These are phyloP conservation scores for Phytopythium boreale DNA, from an alignment of 352 stramenopile genomes.

Conservation along the genomic window DNA sequence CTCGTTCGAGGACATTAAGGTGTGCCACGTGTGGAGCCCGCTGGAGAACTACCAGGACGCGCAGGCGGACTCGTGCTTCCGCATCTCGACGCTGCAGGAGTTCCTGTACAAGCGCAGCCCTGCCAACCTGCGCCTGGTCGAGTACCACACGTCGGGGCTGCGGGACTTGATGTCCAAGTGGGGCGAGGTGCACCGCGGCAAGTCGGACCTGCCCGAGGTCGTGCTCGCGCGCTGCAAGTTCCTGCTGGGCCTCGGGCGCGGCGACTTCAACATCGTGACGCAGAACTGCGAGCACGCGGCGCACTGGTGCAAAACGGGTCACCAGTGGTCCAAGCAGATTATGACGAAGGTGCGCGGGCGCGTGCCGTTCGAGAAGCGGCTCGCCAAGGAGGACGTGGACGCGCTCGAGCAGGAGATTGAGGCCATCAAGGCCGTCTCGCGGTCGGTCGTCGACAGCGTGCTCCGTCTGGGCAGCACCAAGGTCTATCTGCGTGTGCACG, in stretches of 20 bases:
- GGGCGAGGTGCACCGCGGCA: conserved; percentile 70
- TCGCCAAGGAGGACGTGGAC: conserved; percentile 64
- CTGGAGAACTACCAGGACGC: conserved; percentile 47
- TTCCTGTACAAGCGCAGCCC: conserved; percentile 62
- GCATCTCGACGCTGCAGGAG: conserved; percentile 69
- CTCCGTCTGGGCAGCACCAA: conserved; percentile 45
- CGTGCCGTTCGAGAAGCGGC: conserved; percentile 62
- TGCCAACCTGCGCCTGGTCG: conserved; percentile 50
- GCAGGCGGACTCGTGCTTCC: conserved; percentile 72
- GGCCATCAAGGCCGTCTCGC: conserved; percentile 54
- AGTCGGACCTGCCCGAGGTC: conserved; percentile 70
- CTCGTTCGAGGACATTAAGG: conserved; percentile 39
- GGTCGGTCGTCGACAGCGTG: conserved; percentile 58
- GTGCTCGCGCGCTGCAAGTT: conserved; percentile 76
- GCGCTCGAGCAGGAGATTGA: conserved; percentile 58
- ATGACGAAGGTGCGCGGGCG: conserved; percentile 43
- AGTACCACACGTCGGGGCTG: conserved; percentile 72
- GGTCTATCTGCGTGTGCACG: conserved; percentile 63
- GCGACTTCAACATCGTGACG: conserved; percentile 78
- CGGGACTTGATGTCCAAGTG: conserved; percentile 63
- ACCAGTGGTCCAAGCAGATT: conserved; percentile 76
- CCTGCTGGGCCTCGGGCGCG: conserved; percentile 56
- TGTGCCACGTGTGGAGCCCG: conserved; percentile 76
- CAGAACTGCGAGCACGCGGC: conserved; percentile 80
- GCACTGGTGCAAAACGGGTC: conserved; percentile 79